A percentile compares a stretch with the other conserved stretches of the same genome.
Evolutionary conservation across 495 filamentous ascomycete genomes (phyloP).

Genomic region (Trypethelium eluteriae): DNA sequence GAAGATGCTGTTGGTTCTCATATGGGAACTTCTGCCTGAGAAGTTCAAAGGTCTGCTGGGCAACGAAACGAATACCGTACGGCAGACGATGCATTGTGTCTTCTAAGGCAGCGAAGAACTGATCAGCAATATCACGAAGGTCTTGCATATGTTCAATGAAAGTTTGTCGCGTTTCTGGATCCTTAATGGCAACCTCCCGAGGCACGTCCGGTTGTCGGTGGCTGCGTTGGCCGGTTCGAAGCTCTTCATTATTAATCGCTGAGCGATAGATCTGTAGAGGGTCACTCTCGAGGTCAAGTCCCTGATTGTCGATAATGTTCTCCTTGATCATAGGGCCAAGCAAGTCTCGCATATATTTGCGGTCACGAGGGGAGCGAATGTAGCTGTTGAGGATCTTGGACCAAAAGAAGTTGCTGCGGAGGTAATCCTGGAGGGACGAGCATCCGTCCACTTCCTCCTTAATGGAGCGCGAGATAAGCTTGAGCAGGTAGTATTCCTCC

Average conservation of each 20-base stretch:
- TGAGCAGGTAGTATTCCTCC: constrained; percentile 95
- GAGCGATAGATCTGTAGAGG: constrained; percentile 96
- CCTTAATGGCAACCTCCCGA: constrained; percentile 84
- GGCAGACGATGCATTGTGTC: constrained; percentile 81
- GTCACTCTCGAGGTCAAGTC: constrained; percentile 89
- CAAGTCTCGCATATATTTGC: constrained; percentile 82
- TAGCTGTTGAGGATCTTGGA: constrained; percentile 76
- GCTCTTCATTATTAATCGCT: constrained; percentile 91
- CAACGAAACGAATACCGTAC: constrained; percentile 84
- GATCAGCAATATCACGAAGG: constrained; percentile 84
- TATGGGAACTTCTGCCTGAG: constrained; percentile 67
- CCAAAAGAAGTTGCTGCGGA: constrained; percentile 91
- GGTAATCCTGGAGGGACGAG: constrained; percentile 67
- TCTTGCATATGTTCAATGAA: constrained; percentile 93
- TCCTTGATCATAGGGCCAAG: constrained; percentile 75
- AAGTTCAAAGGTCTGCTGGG: constrained; percentile 73
- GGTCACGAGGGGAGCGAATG: constrained; percentile 81
- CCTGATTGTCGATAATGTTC: constrained; percentile 83
- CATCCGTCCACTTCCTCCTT: constrained; percentile 79
- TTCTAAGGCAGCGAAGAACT: constrained; percentile 73
- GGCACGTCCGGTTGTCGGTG: constrained; percentile 70
- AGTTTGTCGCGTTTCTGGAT: constrained; percentile 79
- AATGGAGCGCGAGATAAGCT: constrained; percentile 72
- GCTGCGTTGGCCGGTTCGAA: constrained; percentile 80
- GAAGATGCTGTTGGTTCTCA: constrained; percentile 67